Percentiles rank a stretch among this genome's conserved stretches.
These are phyloP conservation scores for Aegilops umbellulata DNA, from an alignment of 176 grass and related monocot genomes.

Conservation along the genomic window DNA sequence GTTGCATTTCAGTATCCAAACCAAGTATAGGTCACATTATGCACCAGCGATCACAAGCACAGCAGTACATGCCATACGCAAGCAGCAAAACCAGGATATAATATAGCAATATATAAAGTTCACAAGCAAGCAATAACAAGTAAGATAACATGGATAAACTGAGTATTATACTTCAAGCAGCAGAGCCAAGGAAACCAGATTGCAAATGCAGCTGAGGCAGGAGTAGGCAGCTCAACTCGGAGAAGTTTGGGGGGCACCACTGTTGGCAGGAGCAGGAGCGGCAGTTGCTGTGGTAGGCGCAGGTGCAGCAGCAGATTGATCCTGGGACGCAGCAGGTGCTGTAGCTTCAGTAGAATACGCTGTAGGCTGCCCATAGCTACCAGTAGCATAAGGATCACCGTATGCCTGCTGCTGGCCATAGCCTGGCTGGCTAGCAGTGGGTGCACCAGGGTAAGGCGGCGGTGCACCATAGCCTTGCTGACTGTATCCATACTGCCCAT, in stretches of 20 bases:
- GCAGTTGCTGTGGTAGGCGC: constrained; percentile 1
- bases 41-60: not conserved
- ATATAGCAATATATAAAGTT: not conserved
- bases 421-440: constrained; percentile 35
- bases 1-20: not conserved
- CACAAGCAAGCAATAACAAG: constrained; percentile 2
- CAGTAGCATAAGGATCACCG: constrained; percentile 61
- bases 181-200: constrained; percentile 15
- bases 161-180: constrained; percentile 11
- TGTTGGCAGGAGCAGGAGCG: constrained; percentile 42
- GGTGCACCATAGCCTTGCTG: constrained; percentile 51
- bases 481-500: constrained; percentile 60
- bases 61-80: not conserved
- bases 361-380: constrained; percentile 51
- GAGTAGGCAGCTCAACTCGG: constrained; percentile 37
- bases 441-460: constrained; percentile 51
- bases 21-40: not conserved
- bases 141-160: constrained; percentile 10
- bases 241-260: constrained; percentile 22
- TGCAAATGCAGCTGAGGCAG: not conserved
- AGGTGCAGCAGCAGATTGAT: constrained; percentile 32
- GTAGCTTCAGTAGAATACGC: constrained; percentile 55
- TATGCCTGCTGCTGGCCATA: constrained; percentile 67
- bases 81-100: too few species aligned
- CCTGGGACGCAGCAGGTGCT: constrained; percentile 27